A percentile compares a stretch with the other conserved stretches of the same genome.
Conservation (phyloP, 306 rosid genomes). For the Prinsepia uniflora region DNA sequence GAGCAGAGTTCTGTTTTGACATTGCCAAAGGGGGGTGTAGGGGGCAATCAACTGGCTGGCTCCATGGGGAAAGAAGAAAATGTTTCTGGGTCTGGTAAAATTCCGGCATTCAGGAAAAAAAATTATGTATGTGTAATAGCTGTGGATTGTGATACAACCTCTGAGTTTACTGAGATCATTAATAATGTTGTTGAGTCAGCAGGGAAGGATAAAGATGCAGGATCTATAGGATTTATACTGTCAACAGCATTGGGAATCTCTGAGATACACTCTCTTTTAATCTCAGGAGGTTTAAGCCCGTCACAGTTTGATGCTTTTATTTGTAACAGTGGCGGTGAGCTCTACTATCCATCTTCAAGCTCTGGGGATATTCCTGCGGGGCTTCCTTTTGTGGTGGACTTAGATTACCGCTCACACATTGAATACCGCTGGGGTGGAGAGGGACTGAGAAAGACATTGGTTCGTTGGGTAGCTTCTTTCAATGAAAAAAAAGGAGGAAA, state of each 20-base stretch:
- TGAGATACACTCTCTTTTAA: constrained; percentile 37
- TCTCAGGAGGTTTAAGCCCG: constrained; percentile 37
- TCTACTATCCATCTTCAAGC: constrained; percentile 48
- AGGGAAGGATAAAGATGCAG: constrained; percentile 34
- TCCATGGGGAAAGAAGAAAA: constrained; percentile 29
- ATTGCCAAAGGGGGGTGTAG: constrained; percentile 29
- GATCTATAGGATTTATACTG: constrained; percentile 39
- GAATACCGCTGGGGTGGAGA: constrained; percentile 60
- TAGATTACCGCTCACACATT: constrained; percentile 46
- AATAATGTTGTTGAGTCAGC: constrained; percentile 31
- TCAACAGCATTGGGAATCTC: constrained; percentile 41
- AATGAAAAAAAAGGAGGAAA: constrained; percentile 31
- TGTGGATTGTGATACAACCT: constrained; percentile 37
- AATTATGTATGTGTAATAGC: constrained; percentile 35
- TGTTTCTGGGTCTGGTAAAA: constrained; percentile 20
- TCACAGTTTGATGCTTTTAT: constrained; percentile 44
- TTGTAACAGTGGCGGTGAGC: constrained; percentile 50
- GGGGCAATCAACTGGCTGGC: constrained; percentile 25
- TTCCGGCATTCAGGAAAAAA: constrained; percentile 40
- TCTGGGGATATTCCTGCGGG: constrained; percentile 42
- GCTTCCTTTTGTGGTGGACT: constrained; percentile 48
- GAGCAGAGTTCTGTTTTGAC: constrained; percentile 29
- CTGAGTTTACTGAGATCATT: constrained; percentile 31
- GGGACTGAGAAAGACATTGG: constrained; percentile 47
- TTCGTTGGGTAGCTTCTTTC: constrained; percentile 48